phyloP scores from a whole-genome alignment of 805 yeast genomes.

The Wickerhamomyces rabaulensis region DNA sequence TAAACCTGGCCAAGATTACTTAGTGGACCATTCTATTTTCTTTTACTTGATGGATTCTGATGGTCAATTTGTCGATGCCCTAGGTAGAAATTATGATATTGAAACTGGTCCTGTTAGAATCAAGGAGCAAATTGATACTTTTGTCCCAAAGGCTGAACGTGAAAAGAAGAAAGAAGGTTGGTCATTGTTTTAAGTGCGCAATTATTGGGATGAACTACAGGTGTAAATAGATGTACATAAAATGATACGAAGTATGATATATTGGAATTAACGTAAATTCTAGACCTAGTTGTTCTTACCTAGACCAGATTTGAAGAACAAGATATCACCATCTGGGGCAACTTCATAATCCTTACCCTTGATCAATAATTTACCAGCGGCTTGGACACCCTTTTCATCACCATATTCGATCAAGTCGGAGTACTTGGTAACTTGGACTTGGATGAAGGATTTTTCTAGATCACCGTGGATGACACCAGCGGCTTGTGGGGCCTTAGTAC shows the following conservation, averaged over 20 bases:
- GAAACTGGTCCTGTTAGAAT: conserved; percentile 74
- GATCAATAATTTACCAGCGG: conserved; percentile 82
- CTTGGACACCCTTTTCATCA: conserved; percentile 78
- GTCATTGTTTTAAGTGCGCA: conserved; percentile 24
- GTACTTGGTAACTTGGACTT: conserved; percentile 89
- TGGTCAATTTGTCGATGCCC: conserved; percentile 89
- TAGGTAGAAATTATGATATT: conserved; percentile 87
- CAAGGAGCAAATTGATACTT: conserved; percentile 67
- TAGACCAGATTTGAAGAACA: conserved; percentile 91
- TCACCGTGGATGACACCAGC: conserved; percentile 98
- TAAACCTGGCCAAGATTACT: conserved; percentile 92
- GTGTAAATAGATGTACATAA: neutral
- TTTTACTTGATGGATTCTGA: conserved; percentile 98
- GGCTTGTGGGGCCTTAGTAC: conserved; percentile 96
- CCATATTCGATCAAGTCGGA: conserved; percentile 69
- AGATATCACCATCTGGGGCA: conserved; percentile 83
- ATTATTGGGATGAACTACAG: neutral
- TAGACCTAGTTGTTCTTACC: conserved; percentile 45
- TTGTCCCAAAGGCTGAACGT: conserved; percentile 66
- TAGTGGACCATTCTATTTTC: conserved; percentile 96
- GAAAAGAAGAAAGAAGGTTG: conserved; percentile 61
- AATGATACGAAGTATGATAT: neutral
- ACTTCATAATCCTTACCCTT: conserved; percentile 95
- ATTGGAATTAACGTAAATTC: neutral
- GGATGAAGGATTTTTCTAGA: conserved; percentile 88